phyloP scores from a whole-genome alignment of 257 asterid species.

The Primulina eburnea region DNA sequence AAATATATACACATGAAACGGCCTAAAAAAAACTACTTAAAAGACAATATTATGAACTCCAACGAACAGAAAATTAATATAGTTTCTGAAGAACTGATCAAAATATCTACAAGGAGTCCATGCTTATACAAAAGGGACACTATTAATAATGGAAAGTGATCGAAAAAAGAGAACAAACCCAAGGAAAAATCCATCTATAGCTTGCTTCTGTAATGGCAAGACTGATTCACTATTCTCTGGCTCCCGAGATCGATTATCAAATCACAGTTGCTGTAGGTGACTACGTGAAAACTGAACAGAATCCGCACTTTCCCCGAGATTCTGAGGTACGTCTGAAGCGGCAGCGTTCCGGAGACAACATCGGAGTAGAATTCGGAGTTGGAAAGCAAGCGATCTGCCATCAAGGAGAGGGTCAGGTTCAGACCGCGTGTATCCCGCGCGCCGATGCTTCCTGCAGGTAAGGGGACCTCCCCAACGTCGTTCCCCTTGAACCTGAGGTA shows the following conservation, averaged over 20 bases:
- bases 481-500: constrained; percentile 48
- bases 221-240: constrained; percentile 40
- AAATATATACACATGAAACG: too few relatives aligned
- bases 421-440: constrained; percentile 39
- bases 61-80: too few relatives aligned
- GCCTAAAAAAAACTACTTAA: too few relatives aligned
- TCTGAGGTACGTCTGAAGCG: constrained; percentile 53
- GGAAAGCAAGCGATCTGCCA: constrained; percentile 71
- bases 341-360: constrained; percentile 48
- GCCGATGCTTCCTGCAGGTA: constrained; percentile 60
- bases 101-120: background rate
- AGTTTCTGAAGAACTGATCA: background rate
- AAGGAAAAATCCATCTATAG: constrained; percentile 27
- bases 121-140: background rate
- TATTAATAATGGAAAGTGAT: background rate
- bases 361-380: constrained; percentile 47
- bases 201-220: constrained; percentile 64
- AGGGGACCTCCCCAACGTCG: constrained; percentile 63
- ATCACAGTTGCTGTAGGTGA: constrained; percentile 56
- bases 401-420: constrained; percentile 54
- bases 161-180: background rate
- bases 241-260: constrained; percentile 33
- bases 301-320: constrained; percentile 59
- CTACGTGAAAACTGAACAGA: constrained; percentile 48
- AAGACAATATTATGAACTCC: too few relatives aligned